Percentiles rank a stretch among this genome's conserved stretches.
phyloP scores from a whole-genome alignment of 345 rosid genomes.

The Camelina neglecta region DNA sequence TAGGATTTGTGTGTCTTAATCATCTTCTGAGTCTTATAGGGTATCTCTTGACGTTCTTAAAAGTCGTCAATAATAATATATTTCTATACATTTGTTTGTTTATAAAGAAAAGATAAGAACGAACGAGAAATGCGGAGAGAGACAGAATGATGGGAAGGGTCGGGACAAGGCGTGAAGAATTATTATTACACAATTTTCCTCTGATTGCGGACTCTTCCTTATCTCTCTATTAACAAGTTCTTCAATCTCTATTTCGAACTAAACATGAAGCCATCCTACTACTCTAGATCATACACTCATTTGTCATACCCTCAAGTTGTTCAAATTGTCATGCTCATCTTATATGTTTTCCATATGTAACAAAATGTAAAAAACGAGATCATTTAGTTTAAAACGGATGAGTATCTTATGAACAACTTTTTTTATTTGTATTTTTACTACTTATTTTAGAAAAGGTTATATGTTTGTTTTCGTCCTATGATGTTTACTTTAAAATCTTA shows the following conservation, averaged over 20 bases:
- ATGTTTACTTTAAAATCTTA: conserved; percentile 16
- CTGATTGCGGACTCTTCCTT: conserved; percentile 42
- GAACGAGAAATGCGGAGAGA: conserved; percentile 43
- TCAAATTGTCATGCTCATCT: too few species aligned
- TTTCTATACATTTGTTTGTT: too few species aligned
- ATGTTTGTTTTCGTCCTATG: conserved; percentile 27
- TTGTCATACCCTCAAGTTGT: too few species aligned
- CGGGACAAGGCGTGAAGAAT: conserved; percentile 42
- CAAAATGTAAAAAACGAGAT: background rate
- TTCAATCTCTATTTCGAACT: background rate
- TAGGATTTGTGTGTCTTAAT: conserved; percentile 23
- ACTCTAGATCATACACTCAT: background rate
- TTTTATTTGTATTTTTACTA: background rate
- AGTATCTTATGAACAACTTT: background rate
- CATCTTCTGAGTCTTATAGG: conserved; percentile 7
- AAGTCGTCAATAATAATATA: too few species aligned
- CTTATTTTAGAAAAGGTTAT: background rate
- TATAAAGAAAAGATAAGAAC: background rate
- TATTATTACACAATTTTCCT: conserved; percentile 37
- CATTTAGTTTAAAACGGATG: background rate
- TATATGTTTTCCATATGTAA: background rate
- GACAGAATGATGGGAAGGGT: conserved; percentile 45
- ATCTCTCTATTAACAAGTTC: background rate
- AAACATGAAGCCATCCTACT: too few species aligned
- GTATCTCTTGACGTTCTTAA: background rate